Base-by-base conservation (phyloP, 768 basidiomycete genomes). In the Leccinellum albellum region DNA sequence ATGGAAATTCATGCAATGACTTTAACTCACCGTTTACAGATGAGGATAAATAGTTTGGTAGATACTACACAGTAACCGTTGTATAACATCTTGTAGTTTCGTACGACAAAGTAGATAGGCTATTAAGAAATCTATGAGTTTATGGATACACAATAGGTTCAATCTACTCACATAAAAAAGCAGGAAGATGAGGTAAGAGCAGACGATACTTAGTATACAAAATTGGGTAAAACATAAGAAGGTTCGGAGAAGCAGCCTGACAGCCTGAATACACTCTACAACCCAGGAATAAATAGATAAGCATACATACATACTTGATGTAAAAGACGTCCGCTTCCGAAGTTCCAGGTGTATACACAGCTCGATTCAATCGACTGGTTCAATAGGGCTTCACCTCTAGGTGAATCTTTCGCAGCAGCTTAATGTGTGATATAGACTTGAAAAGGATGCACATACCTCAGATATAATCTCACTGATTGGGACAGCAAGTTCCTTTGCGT, bases 331-430 rank as follows among this genome's bases (percentile, higher is more conserved):
- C n/a, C 7, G n/a, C 15, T 37, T 17, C 17, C 37, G 37, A 37
- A 37, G 37, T 53, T 33, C 32, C 50, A 13, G 42, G 57, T 20
- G 44, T 45, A 48, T 55, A 54, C 37, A 59, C 44, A 55, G 53
- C 63, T 58, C 57, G 47, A 58, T 24, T 62, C 57, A 50, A 59
- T 37, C 50, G 60, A 56, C 50, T 59, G 42, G 24, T 54, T 69
- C 47, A 69, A 59, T 71, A 70, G 42, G 67, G 63, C 53, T 72
- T 70, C 26, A 71, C 51, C 51, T 69, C 68, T 45, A 70, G 21
- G 28, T 51, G 66, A 48, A 70, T 66, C 70, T 71, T 32, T 45
- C 21, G 14, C 15, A 50, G 40, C 24, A 12, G 29, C 4, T 37
- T 17, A n/a, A 37, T 56, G 13, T 31, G 31, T 6, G 6, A 24